Base-by-base conservation (phyloP, 2,329 filamentous ascomycete genomes). In the Didymella exigua region DNA sequence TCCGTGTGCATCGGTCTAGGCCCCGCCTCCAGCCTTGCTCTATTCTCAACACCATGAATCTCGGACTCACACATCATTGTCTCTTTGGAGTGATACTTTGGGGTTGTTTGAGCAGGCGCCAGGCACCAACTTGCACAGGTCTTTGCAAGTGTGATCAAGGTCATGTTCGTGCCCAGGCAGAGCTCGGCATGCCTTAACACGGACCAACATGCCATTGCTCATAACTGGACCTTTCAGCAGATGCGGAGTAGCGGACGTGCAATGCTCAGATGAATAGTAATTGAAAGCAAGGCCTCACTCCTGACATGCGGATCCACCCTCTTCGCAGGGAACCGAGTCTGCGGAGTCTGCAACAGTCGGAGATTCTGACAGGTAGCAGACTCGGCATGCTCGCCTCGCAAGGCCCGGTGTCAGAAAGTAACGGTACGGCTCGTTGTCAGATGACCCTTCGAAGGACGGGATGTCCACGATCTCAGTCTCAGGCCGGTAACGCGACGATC, bases 401-500 rank as follows among this genome's bases (percentile, higher is more conserved):
- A 37, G 18, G 24, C 14, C 29, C 14, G n/a, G 26, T 47, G 46
- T 37, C 34, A 55, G 34, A 50, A 7, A 31, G 10, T 9, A 26
- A 42, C 52, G 46, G 52, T 19, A 55, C 52, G 52, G 46, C 52
- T 55, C 52, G 52, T 36, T 14, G 16, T 41, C 19, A 23, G 42
- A 26, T 19, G 10, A 43, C 41, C 46, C 46, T 30, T 19, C 41
- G 30, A 55, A 19, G 13, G 24, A 37, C 30, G 34, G 46, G 23
- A 24, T 36, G 18, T 10, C 40, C 41, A 55, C 41, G 36, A 50
- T 21, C 21, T 18, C 24, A 41, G 34, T 18, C 29, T 49, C 24
- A 40, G 19, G 46, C 36, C 46, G 29, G 42, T 30, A 41, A 21
- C 7, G 46, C 41, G 46, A 50, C 24, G 30, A 47, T 55, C 41